Evolutionary conservation across 352 stramenopile genomes (phyloP).

Genomic region (Pythium coloratum): DNA sequence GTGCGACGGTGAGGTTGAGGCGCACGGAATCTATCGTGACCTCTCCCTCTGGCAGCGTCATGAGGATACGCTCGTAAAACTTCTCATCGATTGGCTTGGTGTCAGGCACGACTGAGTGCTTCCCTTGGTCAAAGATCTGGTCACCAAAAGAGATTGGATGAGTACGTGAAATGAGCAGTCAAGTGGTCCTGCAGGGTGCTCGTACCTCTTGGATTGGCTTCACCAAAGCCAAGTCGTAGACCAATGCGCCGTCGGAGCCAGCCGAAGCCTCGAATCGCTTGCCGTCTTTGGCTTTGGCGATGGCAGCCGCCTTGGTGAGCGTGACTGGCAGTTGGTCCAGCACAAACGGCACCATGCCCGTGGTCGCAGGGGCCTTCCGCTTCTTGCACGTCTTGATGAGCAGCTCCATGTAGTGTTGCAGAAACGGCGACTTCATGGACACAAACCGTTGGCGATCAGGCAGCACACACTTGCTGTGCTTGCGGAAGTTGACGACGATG

Average conservation of each 20-base stretch:
- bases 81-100: slow-evolving; percentile 25
- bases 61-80: slow-evolving; percentile 46
- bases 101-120: neutral
- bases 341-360: slow-evolving; percentile 96
- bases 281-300: slow-evolving; percentile 77
- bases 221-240: slow-evolving; percentile 92
- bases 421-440: slow-evolving; percentile 66
- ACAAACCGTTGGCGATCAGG: slow-evolving; percentile 89
- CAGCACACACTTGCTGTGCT: slow-evolving; percentile 77
- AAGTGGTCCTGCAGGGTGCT: too few relatives aligned
- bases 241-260: slow-evolving; percentile 94
- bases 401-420: slow-evolving; percentile 90
- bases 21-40: slow-evolving; percentile 85
- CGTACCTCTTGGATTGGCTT: slow-evolving; percentile 43
- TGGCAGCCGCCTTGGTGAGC: slow-evolving; percentile 59
- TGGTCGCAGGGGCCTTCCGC: slow-evolving; percentile 92
- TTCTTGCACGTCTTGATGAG: slow-evolving; percentile 94
- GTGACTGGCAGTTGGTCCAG: slow-evolving; percentile 84
- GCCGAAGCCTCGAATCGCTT: slow-evolving; percentile 86
- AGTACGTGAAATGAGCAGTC: too few relatives aligned
- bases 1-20: slow-evolving; percentile 86
- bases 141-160: neutral
- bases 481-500: slow-evolving; percentile 94
- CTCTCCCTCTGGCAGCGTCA: slow-evolving; percentile 48
- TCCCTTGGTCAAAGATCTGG: neutral